Conservation (phyloP, 1,284 basidiomycete genomes). For the Violaceomyces palustris region DNA sequence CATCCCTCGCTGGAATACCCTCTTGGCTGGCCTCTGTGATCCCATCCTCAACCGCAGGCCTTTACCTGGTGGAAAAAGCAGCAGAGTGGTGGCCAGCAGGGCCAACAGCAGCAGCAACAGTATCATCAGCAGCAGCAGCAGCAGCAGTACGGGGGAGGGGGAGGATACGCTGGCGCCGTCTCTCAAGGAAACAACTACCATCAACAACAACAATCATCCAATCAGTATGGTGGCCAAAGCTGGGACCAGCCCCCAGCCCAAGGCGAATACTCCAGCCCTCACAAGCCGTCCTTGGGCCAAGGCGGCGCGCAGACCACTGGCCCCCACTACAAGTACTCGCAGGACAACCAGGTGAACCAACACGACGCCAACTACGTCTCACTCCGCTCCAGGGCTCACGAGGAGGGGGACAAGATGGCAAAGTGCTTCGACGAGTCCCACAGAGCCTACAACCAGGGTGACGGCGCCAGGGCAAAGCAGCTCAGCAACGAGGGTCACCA, state of each 20-base stretch:
- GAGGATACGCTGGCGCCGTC: slow-evolving; percentile 1
- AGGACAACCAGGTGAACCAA: slow-evolving; percentile 47
- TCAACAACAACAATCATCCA: no score
- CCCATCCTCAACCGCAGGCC: slow-evolving; percentile 1
- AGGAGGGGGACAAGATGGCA: slow-evolving; percentile 49
- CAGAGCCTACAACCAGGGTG: slow-evolving; percentile 63
- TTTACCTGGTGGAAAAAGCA: slow-evolving; percentile 39
- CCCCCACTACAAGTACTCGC: slow-evolving; percentile 31
- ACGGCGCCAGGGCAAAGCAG: slow-evolving; percentile 76
- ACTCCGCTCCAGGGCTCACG: slow-evolving; percentile 41
- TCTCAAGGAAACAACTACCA: slow-evolving; percentile 8
- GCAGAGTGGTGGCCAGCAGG: slow-evolving; percentile 12
- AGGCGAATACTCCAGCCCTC: slow-evolving; percentile 29
- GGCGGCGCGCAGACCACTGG: slow-evolving; percentile 19
- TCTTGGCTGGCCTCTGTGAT: not conserved
- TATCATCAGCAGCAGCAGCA: slow-evolving; percentile 7
- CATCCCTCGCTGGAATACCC: not conserved
- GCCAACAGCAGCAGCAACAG: slow-evolving; percentile 6
- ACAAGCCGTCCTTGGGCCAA: slow-evolving; percentile 1
- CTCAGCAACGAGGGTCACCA: slow-evolving; percentile 76
- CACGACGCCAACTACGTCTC: slow-evolving; percentile 47
- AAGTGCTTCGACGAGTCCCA: slow-evolving; percentile 46
- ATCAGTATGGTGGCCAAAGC: not conserved
- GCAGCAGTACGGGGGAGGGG: slow-evolving; percentile 1
- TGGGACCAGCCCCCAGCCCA: slow-evolving; percentile 21